Evolutionary conservation across 139 green algal species (phyloP), one percentile per base, ranked within the genome.

Genomic region (Closterium sp.): DNA sequence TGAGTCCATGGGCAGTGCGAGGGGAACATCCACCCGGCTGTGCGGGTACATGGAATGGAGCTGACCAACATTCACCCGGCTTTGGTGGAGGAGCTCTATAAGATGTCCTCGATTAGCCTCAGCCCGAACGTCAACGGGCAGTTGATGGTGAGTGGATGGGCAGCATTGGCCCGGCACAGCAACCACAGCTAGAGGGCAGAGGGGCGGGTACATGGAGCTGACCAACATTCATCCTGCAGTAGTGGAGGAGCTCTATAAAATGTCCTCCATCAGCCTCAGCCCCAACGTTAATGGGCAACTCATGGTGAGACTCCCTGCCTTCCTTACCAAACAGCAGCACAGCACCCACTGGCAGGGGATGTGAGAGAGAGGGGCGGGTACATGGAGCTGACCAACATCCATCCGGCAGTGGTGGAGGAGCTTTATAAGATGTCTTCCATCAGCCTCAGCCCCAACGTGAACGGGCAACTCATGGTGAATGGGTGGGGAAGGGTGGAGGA

Each of bases 11-110:
- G n/a, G n/a, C n/a, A n/a, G n/a, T n/a, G n/a, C n/a, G n/a, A n/a
- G n/a, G n/a, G n/a, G n/a, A n/a, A n/a, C n/a, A n/a, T n/a, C n/a
- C n/a, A n/a, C n/a, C n/a, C n/a, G n/a, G n/a, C n/a, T n/a, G n/a
- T n/a, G n/a, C 24, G 97, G 97, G 28, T 99, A 98, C 95, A 96
- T 98, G 92, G 97, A 99, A 96, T 98, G 92, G 97, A 99, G 96
- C 94, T 97, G 38, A 94, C 97, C 31, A 97, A 97, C 93, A 97
- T 98, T 89, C 96, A 98, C 95, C 96, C 95, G 7, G 31, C 85
- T 30, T 70, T 89, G 24, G 93, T 96, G 1, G 38, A 45, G 38
- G 38, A 45, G 38, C 38, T 45, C 4, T 45, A 45, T 9, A 45
- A 45, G 38, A 45, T 45, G 38, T 45, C 38, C 10, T 45, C 38